Evolutionary conservation across 2,329 filamentous ascomycete genomes (phyloP).

Genomic region (Colletotrichum liriopes): DNA sequence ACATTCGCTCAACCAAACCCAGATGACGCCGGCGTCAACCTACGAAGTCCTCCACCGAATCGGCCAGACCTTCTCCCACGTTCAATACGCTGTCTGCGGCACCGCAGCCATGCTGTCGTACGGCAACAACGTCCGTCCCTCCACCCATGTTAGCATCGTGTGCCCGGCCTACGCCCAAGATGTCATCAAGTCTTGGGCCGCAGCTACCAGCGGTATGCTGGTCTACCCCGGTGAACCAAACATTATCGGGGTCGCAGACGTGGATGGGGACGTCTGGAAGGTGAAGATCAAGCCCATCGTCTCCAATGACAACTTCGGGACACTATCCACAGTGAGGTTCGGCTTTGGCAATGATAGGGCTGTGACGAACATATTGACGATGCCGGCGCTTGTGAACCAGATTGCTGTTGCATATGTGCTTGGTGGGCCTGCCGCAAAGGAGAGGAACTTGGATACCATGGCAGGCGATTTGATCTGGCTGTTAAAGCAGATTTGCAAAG

Average conservation of each 20-base stretch:
- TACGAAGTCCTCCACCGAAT: constrained; percentile 57
- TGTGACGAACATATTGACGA: constrained; percentile 49
- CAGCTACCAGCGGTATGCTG: constrained; percentile 51
- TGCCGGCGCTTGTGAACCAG: constrained; percentile 54
- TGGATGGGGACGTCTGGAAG: constrained; percentile 50
- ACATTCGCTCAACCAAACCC: neutral
- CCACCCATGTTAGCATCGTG: constrained; percentile 57
- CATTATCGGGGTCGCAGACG: constrained; percentile 61
- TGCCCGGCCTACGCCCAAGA: constrained; percentile 56
- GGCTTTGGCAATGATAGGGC: constrained; percentile 33
- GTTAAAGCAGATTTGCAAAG: constrained; percentile 50
- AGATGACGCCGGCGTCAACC: constrained; percentile 52
- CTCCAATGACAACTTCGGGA: constrained; percentile 49
- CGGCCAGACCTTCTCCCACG: constrained; percentile 57
- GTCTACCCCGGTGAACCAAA: constrained; percentile 51
- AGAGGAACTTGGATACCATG: constrained; percentile 43
- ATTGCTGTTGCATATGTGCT: constrained; percentile 53
- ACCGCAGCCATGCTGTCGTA: constrained; percentile 61
- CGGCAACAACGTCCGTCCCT: constrained; percentile 53
- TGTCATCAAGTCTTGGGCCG: constrained; percentile 60
- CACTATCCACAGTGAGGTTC: constrained; percentile 45
- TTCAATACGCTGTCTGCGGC: constrained; percentile 64
- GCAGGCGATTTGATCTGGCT: constrained; percentile 55
- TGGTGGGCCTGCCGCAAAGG: constrained; percentile 25
- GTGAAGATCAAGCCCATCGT: constrained; percentile 52